Base-by-base conservation (phyloP, 345 rosid genomes). In the Salix brachista region DNA sequence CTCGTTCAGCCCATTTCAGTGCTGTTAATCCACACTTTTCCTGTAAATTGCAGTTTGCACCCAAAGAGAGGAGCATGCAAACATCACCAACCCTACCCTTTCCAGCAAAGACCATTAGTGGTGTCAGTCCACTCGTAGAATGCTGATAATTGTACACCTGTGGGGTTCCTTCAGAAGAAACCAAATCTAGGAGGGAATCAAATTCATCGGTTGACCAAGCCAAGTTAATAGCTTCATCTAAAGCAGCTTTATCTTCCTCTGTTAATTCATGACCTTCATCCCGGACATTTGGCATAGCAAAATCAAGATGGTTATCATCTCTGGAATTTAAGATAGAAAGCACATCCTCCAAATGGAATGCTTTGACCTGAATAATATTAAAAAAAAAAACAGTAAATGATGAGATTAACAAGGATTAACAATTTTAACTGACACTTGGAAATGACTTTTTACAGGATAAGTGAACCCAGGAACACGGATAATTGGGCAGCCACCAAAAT, bases 401-500 rank as follows among this genome's bases (percentile, higher is more conserved):
- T n/a, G 72, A 77, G 28, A 54, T 70, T 83, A 77, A 72, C 26
- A 25, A 36, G 56, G 37, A 74, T 34, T 58, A 70, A 75, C 8
- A 26, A 41, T 70, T 18, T 61, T 50, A 28, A 70, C 60, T 61
- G 7, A 78, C 56, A 67, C 65, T 11, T 2, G 69, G 80, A 80
- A 50, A 82, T 2, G 75, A 75, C 42, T 72, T 34, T 42, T 88
- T 89, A 94, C 99, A 77, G 97, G 94, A 85, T 87, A 84, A 66
- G 98, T 91, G 94, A 91, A 93, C 56, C 98, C 99, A 36, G 97
- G 99, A 75, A 95, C 96, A 65, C 83, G 80, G 76, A 95, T 89
- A 73, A 95, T 77, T 25, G 97, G 97, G 86, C 98, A 95, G 80
- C 97, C 94, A 52, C 96, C 99, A 90, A 95, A 95, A 87, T 95